These are phyloP conservation scores for Bacterosira constricta DNA, from an alignment of 108 stramenopile species.

Conservation along the genomic window DNA sequence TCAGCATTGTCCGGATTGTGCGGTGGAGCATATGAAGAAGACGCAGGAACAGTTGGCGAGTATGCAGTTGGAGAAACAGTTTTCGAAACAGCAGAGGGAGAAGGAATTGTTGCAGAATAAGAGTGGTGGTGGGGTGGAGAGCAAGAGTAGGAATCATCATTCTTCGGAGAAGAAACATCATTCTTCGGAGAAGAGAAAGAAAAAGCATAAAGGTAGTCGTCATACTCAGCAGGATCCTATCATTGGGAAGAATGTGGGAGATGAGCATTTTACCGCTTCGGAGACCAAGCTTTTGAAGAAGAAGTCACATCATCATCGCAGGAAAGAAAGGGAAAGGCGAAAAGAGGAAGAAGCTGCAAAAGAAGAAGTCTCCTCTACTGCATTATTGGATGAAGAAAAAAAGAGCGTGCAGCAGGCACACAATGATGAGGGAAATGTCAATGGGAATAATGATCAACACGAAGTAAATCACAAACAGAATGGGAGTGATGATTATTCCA, in stretches of 20 bases:
- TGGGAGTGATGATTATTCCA: neutral
- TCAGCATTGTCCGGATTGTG: slow-evolving; percentile 50
- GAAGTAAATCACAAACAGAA: neutral
- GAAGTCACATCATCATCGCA: neutral
- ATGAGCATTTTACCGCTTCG: slow-evolving; percentile 8
- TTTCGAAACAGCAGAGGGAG: neutral
- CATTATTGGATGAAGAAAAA: neutral
- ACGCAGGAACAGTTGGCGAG: slow-evolving; percentile 30
- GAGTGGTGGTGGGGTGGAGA: neutral
- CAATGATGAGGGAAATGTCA: neutral
- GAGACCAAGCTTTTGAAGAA: neutral
- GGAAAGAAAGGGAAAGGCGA: slow-evolving; percentile 1
- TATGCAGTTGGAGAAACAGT: neutral
- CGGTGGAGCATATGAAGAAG: slow-evolving; percentile 44
- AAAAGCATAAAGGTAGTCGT: neutral
- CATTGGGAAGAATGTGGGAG: slow-evolving; percentile 16
- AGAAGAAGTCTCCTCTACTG: neutral
- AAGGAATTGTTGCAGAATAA: neutral
- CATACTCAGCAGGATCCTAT: slow-evolving; percentile 5
- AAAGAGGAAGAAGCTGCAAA: neutral
- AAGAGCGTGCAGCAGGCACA: neutral
- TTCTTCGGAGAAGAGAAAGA: neutral
- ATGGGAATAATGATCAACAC: neutral
- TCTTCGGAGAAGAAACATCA: slow-evolving; percentile 6
- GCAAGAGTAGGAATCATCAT: too few relatives aligned